These are phyloP conservation scores for Cercospora zeae-maydis DNA, from an alignment of 2,329 filamentous ascomycete species.

Conservation along the genomic window DNA sequence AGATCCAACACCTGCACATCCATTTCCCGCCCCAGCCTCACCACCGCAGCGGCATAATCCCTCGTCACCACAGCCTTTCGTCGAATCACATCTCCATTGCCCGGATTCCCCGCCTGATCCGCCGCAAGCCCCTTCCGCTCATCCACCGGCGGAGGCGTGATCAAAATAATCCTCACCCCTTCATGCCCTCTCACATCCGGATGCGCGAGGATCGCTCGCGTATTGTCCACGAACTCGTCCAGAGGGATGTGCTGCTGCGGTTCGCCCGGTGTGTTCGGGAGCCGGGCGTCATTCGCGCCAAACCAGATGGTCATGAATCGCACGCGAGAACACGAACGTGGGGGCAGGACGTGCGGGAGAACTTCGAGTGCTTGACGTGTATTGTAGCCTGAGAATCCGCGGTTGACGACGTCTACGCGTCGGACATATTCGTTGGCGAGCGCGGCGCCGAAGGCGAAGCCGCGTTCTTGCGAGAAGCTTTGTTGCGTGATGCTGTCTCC, in stretches of 20 bases:
- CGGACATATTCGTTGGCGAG: conserved; percentile 69
- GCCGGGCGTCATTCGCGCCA: conserved; percentile 83
- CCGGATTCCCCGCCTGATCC: conserved; percentile 20
- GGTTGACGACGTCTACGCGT: conserved; percentile 79
- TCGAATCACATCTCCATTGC: conserved; percentile 25
- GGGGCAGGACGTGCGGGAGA: conserved; percentile 67
- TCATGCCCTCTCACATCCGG: conserved; percentile 65
- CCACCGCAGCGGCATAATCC: conserved; percentile 63
- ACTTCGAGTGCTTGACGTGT: conserved; percentile 68
- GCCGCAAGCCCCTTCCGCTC: conserved; percentile 22
- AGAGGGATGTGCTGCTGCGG: conserved; percentile 72
- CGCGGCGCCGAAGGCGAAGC: conserved; percentile 70
- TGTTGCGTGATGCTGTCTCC: conserved; percentile 85
- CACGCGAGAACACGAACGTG: conserved; percentile 59
- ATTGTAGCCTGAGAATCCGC: conserved; percentile 82
- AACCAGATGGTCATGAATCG: conserved; percentile 64
- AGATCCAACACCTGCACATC: conserved; percentile 69
- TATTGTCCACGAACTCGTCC: conserved; percentile 69
- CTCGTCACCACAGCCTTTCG: conserved; percentile 60
- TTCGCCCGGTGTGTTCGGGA: conserved; percentile 56
- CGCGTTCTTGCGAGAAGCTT: conserved; percentile 55
- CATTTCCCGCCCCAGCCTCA: conserved; percentile 56
- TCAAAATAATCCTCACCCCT: conserved; percentile 65
- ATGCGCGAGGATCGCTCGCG: conserved; percentile 69
- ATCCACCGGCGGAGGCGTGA: conserved; percentile 66